A percentile compares a stretch with the other conserved stretches of the same genome.
These are phyloP conservation scores for Asterophora parasitica DNA, from an alignment of 768 basidiomycete genomes.

Conservation along the genomic window DNA sequence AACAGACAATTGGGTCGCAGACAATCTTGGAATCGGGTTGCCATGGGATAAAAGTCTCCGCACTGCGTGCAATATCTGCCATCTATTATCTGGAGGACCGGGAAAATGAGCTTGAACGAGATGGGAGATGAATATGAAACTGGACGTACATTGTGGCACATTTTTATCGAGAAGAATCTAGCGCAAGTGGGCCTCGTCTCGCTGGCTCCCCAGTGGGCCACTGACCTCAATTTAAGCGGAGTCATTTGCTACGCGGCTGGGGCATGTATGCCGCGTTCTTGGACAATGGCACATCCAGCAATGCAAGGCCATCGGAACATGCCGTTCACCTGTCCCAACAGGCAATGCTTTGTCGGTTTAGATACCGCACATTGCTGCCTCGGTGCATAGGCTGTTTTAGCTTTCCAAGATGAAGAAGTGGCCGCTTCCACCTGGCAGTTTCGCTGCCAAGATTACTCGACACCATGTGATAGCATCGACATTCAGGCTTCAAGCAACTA, in stretches of 20 bases:
- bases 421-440: background rate
- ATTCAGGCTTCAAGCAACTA: background rate
- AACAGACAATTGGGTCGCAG: constrained; percentile 61
- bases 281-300: constrained; percentile 25
- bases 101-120: background rate
- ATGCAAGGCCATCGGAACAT: constrained; percentile 39
- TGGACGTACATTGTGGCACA: constrained; percentile 71
- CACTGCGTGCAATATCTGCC: constrained; percentile 69
- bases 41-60: constrained; percentile 70
- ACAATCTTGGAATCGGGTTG: constrained; percentile 66
- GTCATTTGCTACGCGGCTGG: constrained; percentile 17
- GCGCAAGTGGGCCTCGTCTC: background rate
- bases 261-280: constrained; percentile 41
- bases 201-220: background rate
- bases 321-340: constrained; percentile 14
- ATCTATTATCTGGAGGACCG: constrained; percentile 56
- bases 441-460: background rate
- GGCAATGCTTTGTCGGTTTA: constrained; percentile 1
- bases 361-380: background rate
- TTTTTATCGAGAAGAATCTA: constrained; percentile 20
- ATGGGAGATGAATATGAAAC: background rate
- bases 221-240: constrained; percentile 14
- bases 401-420: background rate
- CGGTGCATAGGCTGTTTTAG: background rate
- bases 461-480: background rate